Base-by-base conservation (phyloP, 257 asterid species). In the Gentiana straminea region DNA sequence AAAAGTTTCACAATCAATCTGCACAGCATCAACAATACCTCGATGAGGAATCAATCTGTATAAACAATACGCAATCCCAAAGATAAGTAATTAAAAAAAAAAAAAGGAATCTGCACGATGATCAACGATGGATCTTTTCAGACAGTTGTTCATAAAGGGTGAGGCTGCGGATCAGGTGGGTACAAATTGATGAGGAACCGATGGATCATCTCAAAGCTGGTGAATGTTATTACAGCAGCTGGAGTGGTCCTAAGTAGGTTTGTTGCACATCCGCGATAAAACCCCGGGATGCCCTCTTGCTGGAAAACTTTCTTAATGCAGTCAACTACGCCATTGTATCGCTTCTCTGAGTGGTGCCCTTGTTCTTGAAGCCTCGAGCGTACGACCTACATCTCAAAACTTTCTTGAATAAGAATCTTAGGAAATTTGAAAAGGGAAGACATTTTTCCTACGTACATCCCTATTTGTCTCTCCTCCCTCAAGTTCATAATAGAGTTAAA, bases 321-420 rank as follows among this genome's bases (percentile, higher is more conserved):
- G 71, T 87, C 96, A 11, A 68, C 71, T 10, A 84, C 97, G 34
- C 97, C 97, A 15, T 86, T 66, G 57, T 91, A 91, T 53, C 90
- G 87, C 67, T 84, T 83, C 73, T 81, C 97, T 9, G 95, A 84
- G 70, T 87, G 98, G 65, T 69, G 90, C 63, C 98, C 98, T 79
- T 91, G 98, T 70, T 85, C 98, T 77, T 91, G 98, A 56, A 91
- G 96, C 72, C 97, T 83, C 13, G 98, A 87, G 9, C 98, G 91
- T 35, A 91, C 97, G 55, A 91, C 97, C 98, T 91, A 71, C 70
- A 69, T 49, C 0, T 38, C 54, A 60, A 24, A 46, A 56, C 54
- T 44, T 58, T 33, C 37, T 51, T 32, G 38, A 5, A 51, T 59
- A 52, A 56, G 52, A 13, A 12, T n/a, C 33, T 5, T n/a, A 54